Evolutionary conservation across 169 alveolate genomes (phyloP), one percentile per base, ranked within the genome.

Genomic region (Eimeria zaria): DNA sequence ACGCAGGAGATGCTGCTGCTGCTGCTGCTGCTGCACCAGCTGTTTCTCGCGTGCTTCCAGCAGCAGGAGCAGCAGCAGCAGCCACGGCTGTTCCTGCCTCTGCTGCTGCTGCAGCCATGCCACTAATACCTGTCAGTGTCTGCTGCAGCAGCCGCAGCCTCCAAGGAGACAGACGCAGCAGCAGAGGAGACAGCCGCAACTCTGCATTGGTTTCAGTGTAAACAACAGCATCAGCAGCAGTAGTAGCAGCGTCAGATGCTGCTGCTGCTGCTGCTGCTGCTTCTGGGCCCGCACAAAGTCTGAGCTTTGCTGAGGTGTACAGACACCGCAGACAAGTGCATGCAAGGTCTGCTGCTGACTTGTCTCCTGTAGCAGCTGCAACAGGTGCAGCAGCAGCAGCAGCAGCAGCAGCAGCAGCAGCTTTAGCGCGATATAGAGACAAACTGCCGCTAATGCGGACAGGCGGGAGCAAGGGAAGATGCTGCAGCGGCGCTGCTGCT

Each of bases 401-500:
- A 33, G 58, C 85, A 22, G 36, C 20, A 14, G 85, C 58, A 33
- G 85, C 64, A 24, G 90, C 73, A 24, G 90, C 92, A 53, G 92
- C 39, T 80, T 18, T 53, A 39, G 24, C 60, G 60, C 55, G 67
- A 41, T 55, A 44, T 20, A 84, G 30, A 53, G 91, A 84, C 78
- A 84, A 12, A 4, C 76, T 51, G 67, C 91, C 55, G 2, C 71
- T 48, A 1, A 84, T 27, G 14, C 91, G 51, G 18, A 84, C 80
- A 5, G 91, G 91, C 53, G 91, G 76, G 24, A 84, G 76, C 91
- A 84, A 78, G 80, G 91, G 91, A 36, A 84, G 91, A 27, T 84
- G 91, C 91, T 84, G 91, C 91, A 84, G 91, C 91, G 91, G 91
- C 22, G 91, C 76, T 53, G 76, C 91, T 55, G 91, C 91, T 8